Base-by-base conservation (phyloP, 129 eudicot genomes). In the Artemisia tridentata region DNA sequence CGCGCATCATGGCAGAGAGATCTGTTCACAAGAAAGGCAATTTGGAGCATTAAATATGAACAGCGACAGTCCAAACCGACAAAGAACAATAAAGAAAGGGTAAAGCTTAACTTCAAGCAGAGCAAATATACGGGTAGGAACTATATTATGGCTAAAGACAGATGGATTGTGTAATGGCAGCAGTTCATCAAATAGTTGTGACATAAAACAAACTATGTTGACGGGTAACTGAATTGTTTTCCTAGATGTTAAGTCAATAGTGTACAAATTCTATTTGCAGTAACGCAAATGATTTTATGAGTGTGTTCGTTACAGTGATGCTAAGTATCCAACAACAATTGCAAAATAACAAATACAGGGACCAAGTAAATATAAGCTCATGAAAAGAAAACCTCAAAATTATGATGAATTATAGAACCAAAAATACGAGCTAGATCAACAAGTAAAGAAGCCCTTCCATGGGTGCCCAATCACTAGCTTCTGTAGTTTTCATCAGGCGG, bases 401-500 rank as follows among this genome's bases (percentile, higher is more conserved):
- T 77, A 70, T 46, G 63, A 75, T 27, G 80, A 53, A 76, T 48
- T 67, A 25, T 31, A 52, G 49, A 61, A 65, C 6, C 45, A 73
- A 29, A 17, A 50, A 16, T 29, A 48, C 21, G 78, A 63, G 53
- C 63, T 7, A 53, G 75, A 51, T 61, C 43, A 49, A 48, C 25
- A 76, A 59, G 41, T 46, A 19, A 64, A 65, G 55, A 54, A 63
- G 11, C 67, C 48, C 7, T 41, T 41, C 2, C 15, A 18, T 65
- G 50, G 43, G 69, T 17, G 49, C 48, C 72, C 66, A 56, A 20
- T 59, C 19, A n/a, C 72, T 75, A 54, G 72, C 58, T 29, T 57
- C 48, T 45, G 54, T 70, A 31, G 13, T 45, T 20, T 31, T 76
- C 74, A 34, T 84, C 81, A 84, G 21, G 64, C 65, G 38, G 95